Percentiles rank a stretch among this genome's conserved stretches.
These are phyloP conservation scores for Spathaspora arborariae DNA, from an alignment of 805 yeast genomes.

Conservation along the genomic window DNA sequence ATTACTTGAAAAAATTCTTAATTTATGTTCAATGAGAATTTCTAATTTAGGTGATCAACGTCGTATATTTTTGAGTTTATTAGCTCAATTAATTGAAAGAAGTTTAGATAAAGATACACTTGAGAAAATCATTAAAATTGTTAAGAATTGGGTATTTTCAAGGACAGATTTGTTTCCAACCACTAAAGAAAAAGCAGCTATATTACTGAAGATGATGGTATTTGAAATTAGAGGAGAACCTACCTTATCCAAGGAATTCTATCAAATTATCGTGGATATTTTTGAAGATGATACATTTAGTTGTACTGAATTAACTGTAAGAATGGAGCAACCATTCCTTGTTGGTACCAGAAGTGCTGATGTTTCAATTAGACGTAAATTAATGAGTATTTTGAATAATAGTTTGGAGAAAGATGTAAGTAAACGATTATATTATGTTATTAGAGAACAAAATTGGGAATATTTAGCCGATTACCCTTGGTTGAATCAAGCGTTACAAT, in stretches of 20 bases:
- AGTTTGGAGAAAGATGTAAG: conserved; percentile 75
- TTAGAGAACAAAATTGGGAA: conserved; percentile 98
- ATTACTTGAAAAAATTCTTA: conserved; percentile 69
- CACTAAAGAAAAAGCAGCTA: conserved; percentile 92
- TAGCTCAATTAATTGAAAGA: conserved; percentile 88
- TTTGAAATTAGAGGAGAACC: conserved; percentile 87
- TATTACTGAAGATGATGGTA: conserved; percentile 87
- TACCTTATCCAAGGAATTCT: conserved; percentile 70
- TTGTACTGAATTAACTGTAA: conserved; percentile 82
- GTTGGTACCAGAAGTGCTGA: conserved; percentile 88
- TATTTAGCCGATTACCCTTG: conserved; percentile 88
- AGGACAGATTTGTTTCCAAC: conserved; percentile 86
- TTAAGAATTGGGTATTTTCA: conserved; percentile 86
- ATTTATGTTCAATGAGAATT: conserved; percentile 75
- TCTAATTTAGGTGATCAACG: conserved; percentile 91
- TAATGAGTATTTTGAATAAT: conserved; percentile 74
- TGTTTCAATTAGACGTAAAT: conserved; percentile 64
- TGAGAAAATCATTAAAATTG: conserved; percentile 70
- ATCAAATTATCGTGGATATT: conserved; percentile 80
- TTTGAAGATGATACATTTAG: conserved; percentile 77
- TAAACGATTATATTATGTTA: conserved; percentile 77
- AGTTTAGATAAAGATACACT: conserved; percentile 75
- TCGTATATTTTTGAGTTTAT: conserved; percentile 75
- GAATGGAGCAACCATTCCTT: conserved; percentile 95
- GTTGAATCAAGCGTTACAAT: conserved; percentile 89